These are phyloP conservation scores for Solanum aculeatissimum DNA, from an alignment of 305 asterid genomes.

Conservation along the genomic window DNA sequence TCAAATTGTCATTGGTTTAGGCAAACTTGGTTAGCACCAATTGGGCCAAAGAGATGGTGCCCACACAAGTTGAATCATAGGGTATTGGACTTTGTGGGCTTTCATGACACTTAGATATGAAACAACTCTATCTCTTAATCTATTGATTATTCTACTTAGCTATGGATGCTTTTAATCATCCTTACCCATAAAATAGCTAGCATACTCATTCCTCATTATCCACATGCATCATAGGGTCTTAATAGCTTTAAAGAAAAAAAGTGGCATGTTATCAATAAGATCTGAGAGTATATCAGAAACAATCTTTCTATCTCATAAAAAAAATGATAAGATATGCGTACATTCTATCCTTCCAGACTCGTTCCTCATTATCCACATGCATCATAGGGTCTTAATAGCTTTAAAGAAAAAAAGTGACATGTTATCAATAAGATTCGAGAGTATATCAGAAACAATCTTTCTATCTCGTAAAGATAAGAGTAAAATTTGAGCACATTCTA, in stretches of 20 bases:
- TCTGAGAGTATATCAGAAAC: no score
- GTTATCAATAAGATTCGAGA: not conserved
- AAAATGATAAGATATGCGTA: no score
- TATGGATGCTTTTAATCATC: not conserved
- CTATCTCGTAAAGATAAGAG: no score
- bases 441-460: no score
- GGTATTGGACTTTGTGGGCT: not conserved
- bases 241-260: not conserved
- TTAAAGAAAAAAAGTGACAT: not conserved
- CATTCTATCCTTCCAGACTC: not conserved
- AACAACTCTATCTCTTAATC: not conserved
- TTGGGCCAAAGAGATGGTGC: not conserved
- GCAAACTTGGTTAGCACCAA: not conserved
- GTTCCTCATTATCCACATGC: not conserved
- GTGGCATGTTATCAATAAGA: not conserved
- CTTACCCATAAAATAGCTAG: not conserved
- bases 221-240: not conserved
- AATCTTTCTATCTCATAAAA: no score
- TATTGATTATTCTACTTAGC: not conserved
- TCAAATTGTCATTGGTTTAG: not conserved
- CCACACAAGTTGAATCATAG: not conserved
- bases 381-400: not conserved
- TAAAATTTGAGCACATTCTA: no score
- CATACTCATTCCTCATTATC: not conserved
- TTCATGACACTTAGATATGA: not conserved